phyloP scores from a whole-genome alignment of 805 yeast genomes.

The Vanderwaltozyma tropicalis region DNA sequence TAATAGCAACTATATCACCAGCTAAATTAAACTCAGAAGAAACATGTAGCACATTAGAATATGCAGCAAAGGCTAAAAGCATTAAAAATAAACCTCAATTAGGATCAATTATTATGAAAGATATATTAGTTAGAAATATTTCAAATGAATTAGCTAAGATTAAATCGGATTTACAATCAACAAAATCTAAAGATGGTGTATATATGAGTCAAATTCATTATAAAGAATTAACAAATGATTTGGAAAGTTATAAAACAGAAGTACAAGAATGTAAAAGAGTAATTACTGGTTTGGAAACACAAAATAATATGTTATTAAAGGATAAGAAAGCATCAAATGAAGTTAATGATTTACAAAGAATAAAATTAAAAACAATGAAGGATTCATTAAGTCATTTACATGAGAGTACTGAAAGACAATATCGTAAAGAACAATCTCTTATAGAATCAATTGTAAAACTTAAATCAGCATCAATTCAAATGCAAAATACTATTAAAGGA shows the following conservation, averaged over 20 bases:
- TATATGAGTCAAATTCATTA: constrained; percentile 53
- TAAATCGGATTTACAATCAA: constrained; percentile 50
- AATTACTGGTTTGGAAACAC: constrained; percentile 32
- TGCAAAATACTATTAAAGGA: constrained; percentile 15
- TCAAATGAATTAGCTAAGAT: constrained; percentile 38
- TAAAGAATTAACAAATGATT: constrained; percentile 38
- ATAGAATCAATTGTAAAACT: constrained; percentile 15
- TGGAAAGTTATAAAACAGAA: constrained; percentile 41
- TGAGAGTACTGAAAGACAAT: constrained; percentile 19
- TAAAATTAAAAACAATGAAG: constrained; percentile 18
- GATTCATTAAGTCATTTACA: constrained; percentile 18
- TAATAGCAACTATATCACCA: constrained; percentile 82
- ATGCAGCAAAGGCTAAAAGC: constrained; percentile 78
- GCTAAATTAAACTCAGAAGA: constrained; percentile 71
- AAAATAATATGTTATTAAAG: constrained; percentile 25
- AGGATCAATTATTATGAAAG: constrained; percentile 49
- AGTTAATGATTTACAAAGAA: constrained; percentile 18
- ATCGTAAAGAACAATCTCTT: constrained; percentile 20
- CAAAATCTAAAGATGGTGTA: constrained; percentile 55
- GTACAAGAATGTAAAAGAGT: constrained; percentile 37
- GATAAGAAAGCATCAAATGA: constrained; percentile 24
- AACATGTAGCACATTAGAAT: constrained; percentile 74
- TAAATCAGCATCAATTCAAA: constrained; percentile 10
- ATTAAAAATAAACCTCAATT: constrained; percentile 65
- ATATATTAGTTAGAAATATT: constrained; percentile 36